Conservation (phyloP, 306 rosid species). For the Sophora flavescens region DNA sequence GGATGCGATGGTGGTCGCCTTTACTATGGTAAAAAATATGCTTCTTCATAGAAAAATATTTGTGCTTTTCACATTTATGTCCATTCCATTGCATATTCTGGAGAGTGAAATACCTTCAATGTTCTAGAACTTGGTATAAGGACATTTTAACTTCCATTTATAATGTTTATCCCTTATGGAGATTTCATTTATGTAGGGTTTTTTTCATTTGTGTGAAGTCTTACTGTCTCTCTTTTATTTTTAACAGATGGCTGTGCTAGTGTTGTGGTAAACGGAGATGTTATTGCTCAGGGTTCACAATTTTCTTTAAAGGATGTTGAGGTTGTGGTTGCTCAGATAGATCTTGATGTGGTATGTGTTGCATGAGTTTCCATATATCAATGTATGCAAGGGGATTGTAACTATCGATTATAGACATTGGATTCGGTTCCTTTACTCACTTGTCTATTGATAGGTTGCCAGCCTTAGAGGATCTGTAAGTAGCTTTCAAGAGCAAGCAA, state of each 20-base stretch:
- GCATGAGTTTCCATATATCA: slow-evolving; percentile 33
- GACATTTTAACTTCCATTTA: slow-evolving; percentile 36
- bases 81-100: slow-evolving; percentile 21
- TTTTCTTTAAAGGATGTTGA: slow-evolving; percentile 94
- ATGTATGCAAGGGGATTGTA: slow-evolving; percentile 13
- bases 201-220: slow-evolving; percentile 26
- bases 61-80: slow-evolving; percentile 15
- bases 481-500: slow-evolving; percentile 98
- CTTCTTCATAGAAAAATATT: neutral
- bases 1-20: slow-evolving; percentile 99
- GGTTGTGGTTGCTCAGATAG: slow-evolving; percentile 86
- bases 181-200: slow-evolving; percentile 9
- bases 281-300: slow-evolving; percentile 95
- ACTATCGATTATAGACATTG: slow-evolving; percentile 21
- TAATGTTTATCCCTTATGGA: slow-evolving; percentile 16
- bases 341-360: slow-evolving; percentile 85
- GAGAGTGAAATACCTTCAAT: slow-evolving; percentile 23
- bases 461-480: slow-evolving; percentile 97
- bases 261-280: slow-evolving; percentile 88
- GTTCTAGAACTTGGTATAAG: slow-evolving; percentile 38
- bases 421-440: slow-evolving; percentile 32
- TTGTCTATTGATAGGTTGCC: slow-evolving; percentile 72
- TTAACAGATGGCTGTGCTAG: slow-evolving; percentile 88
- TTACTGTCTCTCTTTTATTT: slow-evolving; percentile 33
- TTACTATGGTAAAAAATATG: slow-evolving; percentile 73